A percentile compares a stretch with the other conserved stretches of the same genome.
phyloP scores from a whole-genome alignment of 257 asterid species.

The Solanum peruvianum region DNA sequence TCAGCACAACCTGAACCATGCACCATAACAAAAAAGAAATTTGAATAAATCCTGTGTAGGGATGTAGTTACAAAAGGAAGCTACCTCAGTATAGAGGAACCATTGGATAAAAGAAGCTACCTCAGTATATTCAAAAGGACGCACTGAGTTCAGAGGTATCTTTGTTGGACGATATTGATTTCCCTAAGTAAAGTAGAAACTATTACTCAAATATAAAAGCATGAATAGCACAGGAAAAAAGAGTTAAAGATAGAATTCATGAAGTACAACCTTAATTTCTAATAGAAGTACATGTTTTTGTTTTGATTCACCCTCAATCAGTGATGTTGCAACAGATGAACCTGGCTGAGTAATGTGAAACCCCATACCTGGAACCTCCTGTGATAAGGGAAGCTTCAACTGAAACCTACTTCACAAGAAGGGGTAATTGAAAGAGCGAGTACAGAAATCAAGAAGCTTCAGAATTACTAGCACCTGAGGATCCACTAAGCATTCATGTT shows the following conservation, averaged over 20 bases:
- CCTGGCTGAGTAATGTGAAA: conserved; percentile 99
- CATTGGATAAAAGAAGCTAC: conserved; percentile 24
- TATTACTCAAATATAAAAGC: conserved; percentile 7
- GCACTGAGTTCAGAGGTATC: conserved; percentile 86
- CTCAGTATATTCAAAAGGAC: conserved; percentile 95
- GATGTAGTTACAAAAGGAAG: conserved; percentile 6
- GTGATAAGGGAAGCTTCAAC: conserved; percentile 14
- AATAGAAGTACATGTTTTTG: conserved; percentile 90
- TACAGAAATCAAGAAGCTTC: conserved; percentile 1
- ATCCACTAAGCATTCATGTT: conserved; percentile 96
- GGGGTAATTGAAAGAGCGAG: neutral
- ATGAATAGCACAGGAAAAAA: neutral
- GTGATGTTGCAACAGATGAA: conserved; percentile 94
- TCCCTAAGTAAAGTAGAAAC: conserved; percentile 34
- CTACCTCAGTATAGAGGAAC: conserved; percentile 59
- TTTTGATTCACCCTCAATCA: conserved; percentile 97
- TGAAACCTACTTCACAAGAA: neutral
- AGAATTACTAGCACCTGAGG: conserved; percentile 58
- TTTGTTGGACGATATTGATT: conserved; percentile 93
- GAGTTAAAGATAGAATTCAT: neutral
- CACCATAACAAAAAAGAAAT: conserved; percentile 6
- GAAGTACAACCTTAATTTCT: conserved; percentile 72
- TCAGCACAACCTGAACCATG: conserved; percentile 63
- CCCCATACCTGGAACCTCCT: conserved; percentile 99
- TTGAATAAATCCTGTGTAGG: conserved; percentile 1